phyloP scores from a whole-genome alignment of 176 grass and related monocot genomes.

The Cocos nucifera region DNA sequence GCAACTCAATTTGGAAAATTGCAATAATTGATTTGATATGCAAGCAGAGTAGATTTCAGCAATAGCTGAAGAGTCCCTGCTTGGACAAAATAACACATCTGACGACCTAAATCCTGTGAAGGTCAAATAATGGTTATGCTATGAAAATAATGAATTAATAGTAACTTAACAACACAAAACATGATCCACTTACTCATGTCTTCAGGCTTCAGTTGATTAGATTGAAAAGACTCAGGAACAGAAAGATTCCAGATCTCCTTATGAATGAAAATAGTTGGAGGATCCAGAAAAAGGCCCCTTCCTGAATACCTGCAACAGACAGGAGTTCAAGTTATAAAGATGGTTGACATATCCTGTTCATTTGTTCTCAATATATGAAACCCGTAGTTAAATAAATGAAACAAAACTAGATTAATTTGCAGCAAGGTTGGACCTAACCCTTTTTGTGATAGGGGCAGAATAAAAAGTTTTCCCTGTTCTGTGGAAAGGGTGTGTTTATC shows the following conservation, averaged over 20 bases:
- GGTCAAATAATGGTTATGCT: slow-evolving; percentile 2
- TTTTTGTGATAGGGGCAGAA: no score
- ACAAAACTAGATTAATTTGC: no score
- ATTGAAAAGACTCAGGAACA: slow-evolving; percentile 38
- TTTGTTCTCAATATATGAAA: no score
- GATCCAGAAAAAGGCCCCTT: slow-evolving; percentile 74
- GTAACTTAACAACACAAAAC: slow-evolving; percentile 15
- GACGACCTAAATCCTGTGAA: slow-evolving; percentile 64
- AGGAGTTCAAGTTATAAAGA: not conserved
- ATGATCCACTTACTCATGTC: slow-evolving; percentile 46
- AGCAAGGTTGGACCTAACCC: no score
- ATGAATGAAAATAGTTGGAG: slow-evolving; percentile 57
- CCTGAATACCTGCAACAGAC: slow-evolving; percentile 66
- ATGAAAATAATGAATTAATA: slow-evolving; percentile 9
- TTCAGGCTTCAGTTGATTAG: slow-evolving; percentile 30
- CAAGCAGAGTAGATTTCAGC: slow-evolving; percentile 44
- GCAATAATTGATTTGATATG: slow-evolving; percentile 55
- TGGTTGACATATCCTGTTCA: not conserved
- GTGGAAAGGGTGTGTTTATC: no score
- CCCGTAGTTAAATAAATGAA: no score
- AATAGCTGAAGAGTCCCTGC: slow-evolving; percentile 44
- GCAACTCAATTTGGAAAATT: slow-evolving; percentile 27
- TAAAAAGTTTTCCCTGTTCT: no score
- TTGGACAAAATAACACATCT: slow-evolving; percentile 47
- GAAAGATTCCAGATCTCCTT: slow-evolving; percentile 54